Conservation (phyloP, 2,329 filamentous ascomycete genomes). For the Monascus ruber region DNA sequence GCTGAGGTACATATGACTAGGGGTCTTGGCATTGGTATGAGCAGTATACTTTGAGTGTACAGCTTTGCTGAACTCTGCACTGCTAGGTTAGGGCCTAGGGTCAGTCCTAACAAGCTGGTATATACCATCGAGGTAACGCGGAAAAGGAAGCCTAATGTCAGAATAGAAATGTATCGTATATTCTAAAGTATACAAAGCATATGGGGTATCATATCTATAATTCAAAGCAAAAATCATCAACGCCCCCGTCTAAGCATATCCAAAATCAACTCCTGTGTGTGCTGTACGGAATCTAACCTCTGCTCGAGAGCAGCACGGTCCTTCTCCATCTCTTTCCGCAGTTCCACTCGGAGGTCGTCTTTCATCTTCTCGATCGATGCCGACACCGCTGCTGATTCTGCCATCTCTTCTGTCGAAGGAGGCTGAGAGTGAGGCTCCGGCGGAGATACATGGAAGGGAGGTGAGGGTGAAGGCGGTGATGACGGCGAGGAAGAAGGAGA, state of each 20-base stretch:
- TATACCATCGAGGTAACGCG: too few relatives aligned
- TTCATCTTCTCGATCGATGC: constrained; percentile 14
- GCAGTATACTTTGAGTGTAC: too few relatives aligned
- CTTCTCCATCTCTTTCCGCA: constrained; percentile 22
- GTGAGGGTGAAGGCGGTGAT: constrained; percentile 1
- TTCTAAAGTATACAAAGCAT: too few relatives aligned
- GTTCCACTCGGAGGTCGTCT: constrained; percentile 21
- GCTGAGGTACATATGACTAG: too few relatives aligned
- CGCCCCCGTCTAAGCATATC: constrained; percentile 28
- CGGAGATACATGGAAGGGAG: not conserved
- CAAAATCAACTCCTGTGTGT: constrained; percentile 31
- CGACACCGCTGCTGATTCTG: not conserved
- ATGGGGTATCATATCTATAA: too few relatives aligned
- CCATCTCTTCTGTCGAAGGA: not conserved
- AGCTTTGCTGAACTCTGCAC: too few relatives aligned
- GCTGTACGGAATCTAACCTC: constrained; percentile 26
- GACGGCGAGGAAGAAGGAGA: not conserved
- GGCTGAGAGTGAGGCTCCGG: not conserved
- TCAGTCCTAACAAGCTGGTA: too few relatives aligned
- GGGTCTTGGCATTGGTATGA: too few relatives aligned
- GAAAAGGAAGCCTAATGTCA: too few relatives aligned
- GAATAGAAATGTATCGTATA: too few relatives aligned
- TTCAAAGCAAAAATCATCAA: not conserved
- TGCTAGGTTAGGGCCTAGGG: too few relatives aligned
- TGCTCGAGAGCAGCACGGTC: constrained; percentile 22